Base-by-base conservation (phyloP, 345 rosid genomes). In the Ceriops decandra region DNA sequence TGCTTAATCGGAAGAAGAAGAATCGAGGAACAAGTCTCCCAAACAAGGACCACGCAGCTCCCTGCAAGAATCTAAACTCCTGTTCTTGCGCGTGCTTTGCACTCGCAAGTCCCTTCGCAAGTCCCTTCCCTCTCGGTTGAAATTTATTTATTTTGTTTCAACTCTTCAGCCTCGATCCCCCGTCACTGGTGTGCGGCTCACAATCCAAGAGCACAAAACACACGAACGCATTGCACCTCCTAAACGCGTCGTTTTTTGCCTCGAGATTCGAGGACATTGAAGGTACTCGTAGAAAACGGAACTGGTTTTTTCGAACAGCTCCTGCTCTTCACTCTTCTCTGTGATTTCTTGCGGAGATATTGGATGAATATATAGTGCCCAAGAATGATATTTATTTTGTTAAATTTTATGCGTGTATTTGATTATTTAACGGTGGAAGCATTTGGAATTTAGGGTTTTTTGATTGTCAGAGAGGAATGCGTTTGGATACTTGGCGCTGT, bases 371-470 rank as follows among this genome's bases (percentile, higher is more conserved):
- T 77, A 57, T 80, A 27, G 31, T 61, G 32, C 64, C 69, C 46
- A 72, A 27, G 77, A 63, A 69, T 57, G 33, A 60, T 46, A 68
- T 31, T 70, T 64, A 47, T 38, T 67, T 60, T 22, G 79, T 52
- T 59, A 52, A 52, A 11, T 30, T 62, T 68, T 26, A 63, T 75
- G 63, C 74, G 63, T 49, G 27, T 11, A 58, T 74, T 71, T 69
- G 67, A 64, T 66, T 38, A 33, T 60, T 61, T 52, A 71, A 2
- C 68, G 52, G 61, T 57, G 51, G 51, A 49, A 52, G 63, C 26
- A 42, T 62, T 74, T 56, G 2, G 68, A 70, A 72, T 72, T 77
- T 80, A 79, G 88, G 85, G 83, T 80, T 85, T 75, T 59, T 57
- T n/a, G 64, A 58, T 65, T 72, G 81, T 60, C 75, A 68, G 83